Evolutionary conservation across 78 protist species (phyloP).

Genomic region (Protostelium mycophagum): DNA sequence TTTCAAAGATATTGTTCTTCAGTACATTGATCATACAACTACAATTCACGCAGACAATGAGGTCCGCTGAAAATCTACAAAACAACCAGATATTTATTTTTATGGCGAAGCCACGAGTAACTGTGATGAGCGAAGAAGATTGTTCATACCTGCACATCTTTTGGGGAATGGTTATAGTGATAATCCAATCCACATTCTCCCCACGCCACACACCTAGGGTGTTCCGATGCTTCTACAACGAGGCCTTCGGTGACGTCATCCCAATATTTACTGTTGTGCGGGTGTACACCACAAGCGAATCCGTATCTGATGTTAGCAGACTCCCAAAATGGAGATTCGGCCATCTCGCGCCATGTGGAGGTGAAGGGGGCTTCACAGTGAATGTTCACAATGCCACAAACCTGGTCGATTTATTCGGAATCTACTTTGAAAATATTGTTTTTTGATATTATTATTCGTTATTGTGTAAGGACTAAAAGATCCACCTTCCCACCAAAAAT

Average conservation of each 20-base stretch:
- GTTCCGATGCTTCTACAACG: slow-evolving; percentile 1
- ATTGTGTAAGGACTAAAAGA: neutral
- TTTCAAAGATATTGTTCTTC: too few relatives aligned
- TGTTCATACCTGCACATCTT: slow-evolving; percentile 17
- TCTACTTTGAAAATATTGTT: too few relatives aligned
- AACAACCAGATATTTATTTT: too few relatives aligned
- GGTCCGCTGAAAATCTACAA: too few relatives aligned
- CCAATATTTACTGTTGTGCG: neutral
- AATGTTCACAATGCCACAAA: neutral
- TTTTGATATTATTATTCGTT: too few relatives aligned
- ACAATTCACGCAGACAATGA: too few relatives aligned
- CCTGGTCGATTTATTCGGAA: neutral
- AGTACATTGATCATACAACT: too few relatives aligned
- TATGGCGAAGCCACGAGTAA: too few relatives aligned
- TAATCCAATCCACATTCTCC: slow-evolving; percentile 69
- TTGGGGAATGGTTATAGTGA: slow-evolving; percentile 18
- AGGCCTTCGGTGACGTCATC: neutral
- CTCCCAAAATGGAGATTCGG: neutral
- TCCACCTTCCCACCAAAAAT: neutral
- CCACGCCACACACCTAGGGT: slow-evolving; percentile 63
- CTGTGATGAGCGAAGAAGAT: slow-evolving; percentile 4
- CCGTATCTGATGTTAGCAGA: neutral
- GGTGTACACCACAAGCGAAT: neutral
- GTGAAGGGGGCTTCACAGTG: neutral
- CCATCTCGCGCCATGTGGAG: neutral